Conservation (phyloP, 768 basidiomycete species). For the Boletus sp. region DNA sequence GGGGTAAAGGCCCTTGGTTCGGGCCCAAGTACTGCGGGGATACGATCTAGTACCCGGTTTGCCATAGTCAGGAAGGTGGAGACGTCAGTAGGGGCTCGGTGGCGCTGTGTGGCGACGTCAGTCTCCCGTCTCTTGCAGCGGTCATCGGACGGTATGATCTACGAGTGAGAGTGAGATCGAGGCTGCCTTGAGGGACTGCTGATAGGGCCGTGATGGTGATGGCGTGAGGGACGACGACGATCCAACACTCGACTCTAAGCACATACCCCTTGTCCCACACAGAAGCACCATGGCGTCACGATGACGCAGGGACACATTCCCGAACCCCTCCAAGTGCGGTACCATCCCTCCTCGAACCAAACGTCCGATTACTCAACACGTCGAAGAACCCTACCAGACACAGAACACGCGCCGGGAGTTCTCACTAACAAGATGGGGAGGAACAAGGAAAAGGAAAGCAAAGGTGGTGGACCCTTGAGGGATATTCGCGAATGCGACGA, state of each 20-base stretch:
- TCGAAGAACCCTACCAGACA: background rate
- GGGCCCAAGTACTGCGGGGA: background rate
- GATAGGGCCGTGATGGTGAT: background rate
- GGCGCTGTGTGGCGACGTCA: background rate
- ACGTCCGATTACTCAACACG: background rate
- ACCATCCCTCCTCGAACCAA: background rate
- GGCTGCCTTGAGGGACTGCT: background rate
- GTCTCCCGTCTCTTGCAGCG: background rate
- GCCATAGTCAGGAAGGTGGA: background rate
- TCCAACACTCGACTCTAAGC: background rate
- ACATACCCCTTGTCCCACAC: background rate
- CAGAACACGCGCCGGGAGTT: background rate
- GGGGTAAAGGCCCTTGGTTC: background rate
- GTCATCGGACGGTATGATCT: background rate
- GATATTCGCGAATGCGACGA: slow-evolving; percentile 4
- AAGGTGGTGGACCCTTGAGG: background rate
- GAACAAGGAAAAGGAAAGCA: background rate
- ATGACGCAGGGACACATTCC: background rate
- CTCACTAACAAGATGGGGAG: background rate
- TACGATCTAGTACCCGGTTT: background rate
- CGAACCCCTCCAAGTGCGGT: background rate
- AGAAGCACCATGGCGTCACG: background rate
- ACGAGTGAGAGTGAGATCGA: background rate
- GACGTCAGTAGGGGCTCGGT: background rate
- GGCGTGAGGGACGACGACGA: background rate